Evolutionary conservation across 257 asterid genomes (phyloP).

Genomic region (Osmanthus fragrans): DNA sequence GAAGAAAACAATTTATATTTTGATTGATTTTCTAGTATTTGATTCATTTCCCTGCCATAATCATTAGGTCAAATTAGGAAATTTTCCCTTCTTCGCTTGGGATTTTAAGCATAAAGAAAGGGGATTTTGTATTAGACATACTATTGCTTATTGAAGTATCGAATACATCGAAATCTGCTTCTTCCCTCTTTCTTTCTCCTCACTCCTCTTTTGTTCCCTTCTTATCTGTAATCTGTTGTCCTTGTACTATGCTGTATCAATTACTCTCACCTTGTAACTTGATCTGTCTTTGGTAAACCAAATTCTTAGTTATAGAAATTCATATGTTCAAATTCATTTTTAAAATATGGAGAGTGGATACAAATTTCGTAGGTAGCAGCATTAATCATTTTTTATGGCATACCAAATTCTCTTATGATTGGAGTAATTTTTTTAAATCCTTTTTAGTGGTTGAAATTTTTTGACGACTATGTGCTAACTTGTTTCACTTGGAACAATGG

Average conservation of each 20-base stretch:
- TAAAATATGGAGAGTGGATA: conserved; percentile 4
- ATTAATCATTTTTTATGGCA: neutral
- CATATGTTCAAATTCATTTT: neutral
- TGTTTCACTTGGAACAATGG: neutral
- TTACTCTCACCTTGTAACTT: conserved; percentile 14
- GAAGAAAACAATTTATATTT: neutral
- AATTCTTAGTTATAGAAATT: conserved; percentile 10
- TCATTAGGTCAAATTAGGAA: neutral
- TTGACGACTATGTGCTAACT: neutral
- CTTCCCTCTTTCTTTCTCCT: neutral
- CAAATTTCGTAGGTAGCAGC: neutral
- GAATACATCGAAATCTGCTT: neutral
- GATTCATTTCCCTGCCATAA: neutral
- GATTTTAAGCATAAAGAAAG: neutral
- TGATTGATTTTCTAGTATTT: too few relatives aligned
- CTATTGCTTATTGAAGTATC: neutral
- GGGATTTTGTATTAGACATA: neutral
- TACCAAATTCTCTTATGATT: neutral
- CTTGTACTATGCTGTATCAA: neutral
- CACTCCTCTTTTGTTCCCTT: neutral
- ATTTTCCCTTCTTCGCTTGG: neutral
- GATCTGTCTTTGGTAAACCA: neutral
- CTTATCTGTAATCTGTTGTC: neutral
- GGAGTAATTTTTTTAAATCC: conserved; percentile 16
- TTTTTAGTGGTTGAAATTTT: conserved; percentile 1